Percentiles rank a stretch among this genome's conserved stretches.
Evolutionary conservation across 805 yeast genomes (phyloP).

Genomic region (Schizosaccharomyces pombe): DNA sequence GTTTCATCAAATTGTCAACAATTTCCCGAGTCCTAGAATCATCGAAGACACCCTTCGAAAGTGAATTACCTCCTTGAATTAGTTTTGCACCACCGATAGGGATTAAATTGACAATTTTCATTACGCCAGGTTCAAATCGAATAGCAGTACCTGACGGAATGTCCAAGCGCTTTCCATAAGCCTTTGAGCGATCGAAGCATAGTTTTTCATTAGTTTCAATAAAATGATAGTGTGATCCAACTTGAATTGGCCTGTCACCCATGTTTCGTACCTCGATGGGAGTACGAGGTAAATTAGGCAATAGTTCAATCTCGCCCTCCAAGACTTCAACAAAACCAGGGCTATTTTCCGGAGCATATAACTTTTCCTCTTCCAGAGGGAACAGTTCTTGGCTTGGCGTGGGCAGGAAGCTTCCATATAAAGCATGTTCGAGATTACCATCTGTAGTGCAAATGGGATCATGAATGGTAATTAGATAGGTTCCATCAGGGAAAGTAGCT

Average conservation of each 20-base stretch:
- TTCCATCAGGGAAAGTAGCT: slow-evolving; percentile 4
- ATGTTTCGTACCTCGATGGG: background rate
- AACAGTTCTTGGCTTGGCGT: background rate
- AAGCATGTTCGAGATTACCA: slow-evolving; percentile 4
- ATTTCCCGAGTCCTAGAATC: background rate
- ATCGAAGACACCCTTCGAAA: background rate
- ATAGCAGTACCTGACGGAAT: slow-evolving; percentile 3
- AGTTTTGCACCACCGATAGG: slow-evolving; percentile 2
- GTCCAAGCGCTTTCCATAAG: slow-evolving; percentile 2
- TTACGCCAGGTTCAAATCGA: slow-evolving; percentile 4
- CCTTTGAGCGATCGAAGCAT: slow-evolving; percentile 1
- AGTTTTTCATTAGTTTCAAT: background rate
- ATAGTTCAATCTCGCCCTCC: background rate
- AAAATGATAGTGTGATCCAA: slow-evolving; percentile 4
- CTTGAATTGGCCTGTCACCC: slow-evolving; percentile 6
- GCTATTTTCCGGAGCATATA: background rate
- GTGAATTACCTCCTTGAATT: slow-evolving; percentile 3
- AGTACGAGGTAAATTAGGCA: background rate
- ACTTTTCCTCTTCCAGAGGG: background rate
- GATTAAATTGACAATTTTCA: background rate
- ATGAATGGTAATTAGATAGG: slow-evolving; percentile 4
- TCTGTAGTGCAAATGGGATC: slow-evolving; percentile 3
- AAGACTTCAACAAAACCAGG: slow-evolving; percentile 3
- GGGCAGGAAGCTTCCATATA: slow-evolving; percentile 3
- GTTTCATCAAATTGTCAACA: background rate